Evolutionary conservation across 2,329 filamentous ascomycete genomes (phyloP), one percentile per base, ranked within the genome.

Genomic region (Ustulina deusta): DNA sequence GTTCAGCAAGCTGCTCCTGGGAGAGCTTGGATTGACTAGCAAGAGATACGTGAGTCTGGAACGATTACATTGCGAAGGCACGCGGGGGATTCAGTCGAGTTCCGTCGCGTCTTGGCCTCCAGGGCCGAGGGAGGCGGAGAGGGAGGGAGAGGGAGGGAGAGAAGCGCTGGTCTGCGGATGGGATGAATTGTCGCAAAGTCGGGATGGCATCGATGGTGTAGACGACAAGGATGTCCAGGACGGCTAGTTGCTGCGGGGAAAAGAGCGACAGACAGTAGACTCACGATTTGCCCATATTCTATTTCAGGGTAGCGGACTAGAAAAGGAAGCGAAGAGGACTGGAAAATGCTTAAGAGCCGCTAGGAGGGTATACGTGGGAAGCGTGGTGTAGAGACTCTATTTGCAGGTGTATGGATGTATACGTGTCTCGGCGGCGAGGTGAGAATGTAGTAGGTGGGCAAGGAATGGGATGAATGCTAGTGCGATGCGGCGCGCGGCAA

Each of bases 21-120:
- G 94, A 97, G 80, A 99, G 91, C 86, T 98, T 99, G 76, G 95
- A 98, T 86, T 98, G 96, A 83, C 96, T 99, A 20, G 57, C 38
- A 42, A 55, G 17, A 67, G 49, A 40, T 34, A 60, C 22, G 59
- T 72, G 36, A 73, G 65, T 42, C 52, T 3, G 58, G 20, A 13
- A 63, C 59, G 52, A 11, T 58, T 49, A 48, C 25, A 56, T 34
- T 27, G 9, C 29, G 9, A 36, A 25, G 10, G 20, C 3, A 29
- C 3, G 20, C 22, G 29, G 7, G 25, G 13, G 20, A 27, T n/a
- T 13, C 29, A 9, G n/a, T n/a, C 32, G 10, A 40, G n/a, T 25
- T 40, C 20, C 10, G 17, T 20, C 27, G 20, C 22, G 38, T 15
- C 34, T 56, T 42, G 54, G 44, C n/a, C 34, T 32, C 15, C 29